Evolutionary conservation across 228 moss, liverwort and hornwort species (phyloP).

Genomic region (Sphagnum fallax): DNA sequence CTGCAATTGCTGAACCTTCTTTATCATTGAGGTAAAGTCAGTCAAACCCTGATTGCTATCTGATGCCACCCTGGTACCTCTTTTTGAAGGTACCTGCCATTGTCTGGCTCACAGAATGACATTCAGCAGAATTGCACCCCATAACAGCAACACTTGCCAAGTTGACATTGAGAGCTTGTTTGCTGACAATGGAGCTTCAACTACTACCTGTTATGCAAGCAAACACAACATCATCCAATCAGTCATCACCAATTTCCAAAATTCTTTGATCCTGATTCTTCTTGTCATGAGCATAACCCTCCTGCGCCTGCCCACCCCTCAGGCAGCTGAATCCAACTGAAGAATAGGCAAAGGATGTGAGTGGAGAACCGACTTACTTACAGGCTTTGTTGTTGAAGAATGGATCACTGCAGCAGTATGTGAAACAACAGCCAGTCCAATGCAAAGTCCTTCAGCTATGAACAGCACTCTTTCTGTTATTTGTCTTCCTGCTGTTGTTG

Average conservation of each 20-base stretch:
- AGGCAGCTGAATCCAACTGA: neutral
- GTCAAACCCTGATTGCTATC: conserved; percentile 18
- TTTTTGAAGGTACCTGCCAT: conserved; percentile 24
- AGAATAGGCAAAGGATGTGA: neutral
- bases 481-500: too few species aligned
- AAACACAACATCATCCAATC: conserved; percentile 17
- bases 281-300: neutral
- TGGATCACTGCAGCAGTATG: conserved; percentile 14
- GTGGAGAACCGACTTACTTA: conserved; percentile 5
- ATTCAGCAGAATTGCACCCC: conserved; percentile 78
- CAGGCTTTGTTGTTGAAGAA: conserved; percentile 47
- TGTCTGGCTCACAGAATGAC: conserved; percentile 57
- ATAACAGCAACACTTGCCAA: conserved; percentile 56
- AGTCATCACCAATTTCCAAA: neutral
- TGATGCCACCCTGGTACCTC: conserved; percentile 21
- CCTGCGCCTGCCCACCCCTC: neutral
- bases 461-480: conserved; percentile 3
- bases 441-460: conserved; percentile 28
- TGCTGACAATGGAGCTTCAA: conserved; percentile 20
- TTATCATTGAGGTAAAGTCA: conserved; percentile 43
- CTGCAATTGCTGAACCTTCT: conserved; percentile 68
- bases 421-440: conserved; percentile 34
- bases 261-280: neutral
- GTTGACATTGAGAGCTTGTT: conserved; percentile 31
- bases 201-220: neutral